These are phyloP conservation scores for Rubia balearica DNA, from an alignment of 305 asterid species.

Conservation along the genomic window DNA sequence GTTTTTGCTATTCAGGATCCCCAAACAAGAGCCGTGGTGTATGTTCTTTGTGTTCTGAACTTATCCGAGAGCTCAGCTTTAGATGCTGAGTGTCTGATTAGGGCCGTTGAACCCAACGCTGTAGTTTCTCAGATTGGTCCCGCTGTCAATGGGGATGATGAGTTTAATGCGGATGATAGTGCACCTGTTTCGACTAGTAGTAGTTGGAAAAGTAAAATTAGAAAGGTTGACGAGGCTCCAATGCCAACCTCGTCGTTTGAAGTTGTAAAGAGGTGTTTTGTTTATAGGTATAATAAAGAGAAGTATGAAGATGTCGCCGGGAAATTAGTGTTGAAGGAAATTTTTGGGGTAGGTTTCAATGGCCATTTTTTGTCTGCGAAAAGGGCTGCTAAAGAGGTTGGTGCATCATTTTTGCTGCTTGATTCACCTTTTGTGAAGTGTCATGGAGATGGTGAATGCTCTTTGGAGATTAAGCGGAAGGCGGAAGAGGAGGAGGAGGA, in stretches of 20 bases:
- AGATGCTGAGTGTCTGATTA: constrained; percentile 70
- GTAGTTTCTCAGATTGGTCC: constrained; percentile 70
- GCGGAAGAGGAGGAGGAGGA: constrained; percentile 13
- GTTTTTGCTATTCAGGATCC: constrained; percentile 73
- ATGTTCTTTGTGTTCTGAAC: constrained; percentile 71
- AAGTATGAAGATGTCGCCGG: constrained; percentile 80
- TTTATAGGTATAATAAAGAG: constrained; percentile 54
- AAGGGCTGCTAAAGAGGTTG: constrained; percentile 79
- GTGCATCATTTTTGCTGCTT: constrained; percentile 66
- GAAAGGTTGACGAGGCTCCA: constrained; percentile 23
- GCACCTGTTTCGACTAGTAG: constrained; percentile 12
- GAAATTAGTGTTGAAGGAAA: constrained; percentile 61
- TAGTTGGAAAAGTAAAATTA: constrained; percentile 11
- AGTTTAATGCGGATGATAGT: constrained; percentile 14
- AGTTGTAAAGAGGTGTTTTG: constrained; percentile 69
- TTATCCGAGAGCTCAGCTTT: constrained; percentile 71
- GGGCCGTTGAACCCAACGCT: constrained; percentile 75
- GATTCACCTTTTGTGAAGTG: constrained; percentile 65
- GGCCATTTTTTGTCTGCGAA: constrained; percentile 66
- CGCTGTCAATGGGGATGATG: constrained; percentile 17
- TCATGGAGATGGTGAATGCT: constrained; percentile 17
- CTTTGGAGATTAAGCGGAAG: constrained; percentile 16
- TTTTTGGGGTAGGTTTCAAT: constrained; percentile 74
- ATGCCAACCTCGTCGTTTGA: constrained; percentile 79
- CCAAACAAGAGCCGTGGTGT: constrained; percentile 51